Evolutionary conservation across 1,284 basidiomycete genomes (phyloP).

Genomic region (Pseudozyma sp.): DNA sequence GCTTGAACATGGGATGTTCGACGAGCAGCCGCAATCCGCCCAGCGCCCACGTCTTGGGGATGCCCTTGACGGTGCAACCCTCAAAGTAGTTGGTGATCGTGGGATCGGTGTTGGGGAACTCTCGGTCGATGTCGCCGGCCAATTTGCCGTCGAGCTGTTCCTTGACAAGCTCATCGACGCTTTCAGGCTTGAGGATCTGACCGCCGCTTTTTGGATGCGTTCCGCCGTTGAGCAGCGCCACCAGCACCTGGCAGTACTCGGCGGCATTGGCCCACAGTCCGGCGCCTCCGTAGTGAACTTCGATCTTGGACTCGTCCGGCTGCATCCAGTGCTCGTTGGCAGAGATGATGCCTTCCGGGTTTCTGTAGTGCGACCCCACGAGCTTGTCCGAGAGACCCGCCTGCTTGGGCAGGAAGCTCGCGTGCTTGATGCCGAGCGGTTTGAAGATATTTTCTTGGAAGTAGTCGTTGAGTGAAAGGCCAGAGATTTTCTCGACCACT

Average conservation of each 20-base stretch:
- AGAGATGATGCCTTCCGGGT: constrained; percentile 28
- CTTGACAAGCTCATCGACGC: constrained; percentile 48
- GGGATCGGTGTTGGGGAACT: constrained; percentile 38
- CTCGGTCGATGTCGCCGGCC: constrained; percentile 31
- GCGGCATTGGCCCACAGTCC: constrained; percentile 47
- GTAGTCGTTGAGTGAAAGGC: constrained; percentile 53
- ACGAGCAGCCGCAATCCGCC: constrained; percentile 35
- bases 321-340: constrained; percentile 39
- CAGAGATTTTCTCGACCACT: constrained; percentile 48
- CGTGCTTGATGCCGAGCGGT: constrained; percentile 54
- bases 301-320: constrained; percentile 43
- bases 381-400: constrained; percentile 34
- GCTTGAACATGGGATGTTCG: constrained; percentile 35
- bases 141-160: constrained; percentile 48
- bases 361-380: constrained; percentile 37
- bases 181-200: constrained; percentile 49
- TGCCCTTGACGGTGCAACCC: constrained; percentile 33
- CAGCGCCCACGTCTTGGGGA: constrained; percentile 45
- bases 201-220: constrained; percentile 53
- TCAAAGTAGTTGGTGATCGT: constrained; percentile 35
- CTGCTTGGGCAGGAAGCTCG: constrained; percentile 37
- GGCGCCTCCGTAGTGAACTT: constrained; percentile 52
- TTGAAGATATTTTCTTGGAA: constrained; percentile 57
- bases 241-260: constrained; percentile 49
- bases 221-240: constrained; percentile 58